These are phyloP conservation scores for Mortierella sp. DNA, from an alignment of 371 early-diverging fungal genomes.

Conservation along the genomic window DNA sequence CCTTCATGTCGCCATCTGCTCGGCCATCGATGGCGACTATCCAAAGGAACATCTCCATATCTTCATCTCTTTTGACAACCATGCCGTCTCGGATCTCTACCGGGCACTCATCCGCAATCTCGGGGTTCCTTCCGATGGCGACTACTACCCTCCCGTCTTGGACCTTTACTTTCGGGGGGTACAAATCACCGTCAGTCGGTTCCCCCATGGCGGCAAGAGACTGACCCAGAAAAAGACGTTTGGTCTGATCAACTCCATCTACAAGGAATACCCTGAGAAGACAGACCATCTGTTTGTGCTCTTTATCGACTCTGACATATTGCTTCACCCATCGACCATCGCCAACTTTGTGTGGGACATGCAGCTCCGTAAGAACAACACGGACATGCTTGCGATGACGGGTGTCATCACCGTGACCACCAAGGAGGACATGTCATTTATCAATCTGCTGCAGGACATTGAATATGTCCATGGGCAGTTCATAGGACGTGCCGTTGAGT, in stretches of 20 bases:
- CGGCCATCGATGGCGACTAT: slow-evolving; percentile 33
- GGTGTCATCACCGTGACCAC: slow-evolving; percentile 44
- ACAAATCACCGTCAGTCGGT: slow-evolving; percentile 44
- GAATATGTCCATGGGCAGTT: slow-evolving; percentile 56
- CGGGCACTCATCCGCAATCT: slow-evolving; percentile 23
- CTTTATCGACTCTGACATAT: slow-evolving; percentile 61
- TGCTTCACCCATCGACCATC: slow-evolving; percentile 42
- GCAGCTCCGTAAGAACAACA: slow-evolving; percentile 25
- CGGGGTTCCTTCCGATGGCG: slow-evolving; percentile 19
- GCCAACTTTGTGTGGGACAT: slow-evolving; percentile 51
- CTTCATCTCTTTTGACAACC: slow-evolving; percentile 34
- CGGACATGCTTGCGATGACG: slow-evolving; percentile 38
- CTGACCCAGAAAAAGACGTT: slow-evolving; percentile 52
- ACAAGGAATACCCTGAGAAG: slow-evolving; percentile 38
- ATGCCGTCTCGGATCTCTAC: slow-evolving; percentile 28
- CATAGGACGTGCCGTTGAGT: slow-evolving; percentile 44
- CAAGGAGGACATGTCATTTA: slow-evolving; percentile 43
- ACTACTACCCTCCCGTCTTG: slow-evolving; percentile 28
- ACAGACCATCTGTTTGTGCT: slow-evolving; percentile 51
- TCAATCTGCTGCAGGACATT: slow-evolving; percentile 49
- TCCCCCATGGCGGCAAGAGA: slow-evolving; percentile 59
- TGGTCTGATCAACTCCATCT: slow-evolving; percentile 15
- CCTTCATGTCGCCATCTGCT: slow-evolving; percentile 27
- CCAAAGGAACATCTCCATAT: slow-evolving; percentile 35
- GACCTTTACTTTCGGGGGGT: slow-evolving; percentile 38